Conservation (phyloP, 305 asterid genomes). For the Andrographis paniculata region DNA sequence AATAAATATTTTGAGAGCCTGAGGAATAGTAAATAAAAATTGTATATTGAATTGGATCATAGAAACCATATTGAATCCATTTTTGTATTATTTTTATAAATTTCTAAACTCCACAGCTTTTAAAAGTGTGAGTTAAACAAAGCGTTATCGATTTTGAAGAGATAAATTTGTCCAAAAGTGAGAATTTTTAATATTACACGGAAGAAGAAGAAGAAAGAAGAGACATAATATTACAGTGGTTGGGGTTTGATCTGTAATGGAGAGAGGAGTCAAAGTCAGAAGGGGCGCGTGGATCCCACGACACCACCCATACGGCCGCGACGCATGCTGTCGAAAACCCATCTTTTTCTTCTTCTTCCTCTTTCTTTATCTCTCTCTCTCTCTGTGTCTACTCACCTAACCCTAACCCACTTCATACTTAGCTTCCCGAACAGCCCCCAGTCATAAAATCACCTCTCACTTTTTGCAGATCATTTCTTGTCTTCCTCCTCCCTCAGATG, state of each 20-base stretch:
- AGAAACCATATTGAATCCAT: too few relatives aligned
- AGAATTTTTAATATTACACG: too few relatives aligned
- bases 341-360: not conserved
- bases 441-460: constrained; percentile 18
- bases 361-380: constrained; percentile 1
- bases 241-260: not conserved
- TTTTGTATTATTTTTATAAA: too few relatives aligned
- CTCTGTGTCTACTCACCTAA: constrained; percentile 25
- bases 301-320: constrained; percentile 37
- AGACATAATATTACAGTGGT: too few relatives aligned
- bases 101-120: too few relatives aligned
- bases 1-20: too few relatives aligned
- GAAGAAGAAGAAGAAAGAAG: too few relatives aligned
- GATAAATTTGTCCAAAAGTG: too few relatives aligned
- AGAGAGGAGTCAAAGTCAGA: constrained; percentile 11
- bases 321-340: constrained; percentile 31
- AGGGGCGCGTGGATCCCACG: constrained; percentile 22
- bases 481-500: constrained; percentile 11
- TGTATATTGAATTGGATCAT: too few relatives aligned
- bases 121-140: too few relatives aligned
- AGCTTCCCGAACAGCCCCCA: constrained; percentile 21
- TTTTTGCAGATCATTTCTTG: constrained; percentile 13
- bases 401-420: constrained; percentile 43
- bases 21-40: too few relatives aligned
- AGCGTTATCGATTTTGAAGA: too few relatives aligned